Evolutionary conservation across 345 rosid species (phyloP).

Genomic region (Nephelium lappaceum): DNA sequence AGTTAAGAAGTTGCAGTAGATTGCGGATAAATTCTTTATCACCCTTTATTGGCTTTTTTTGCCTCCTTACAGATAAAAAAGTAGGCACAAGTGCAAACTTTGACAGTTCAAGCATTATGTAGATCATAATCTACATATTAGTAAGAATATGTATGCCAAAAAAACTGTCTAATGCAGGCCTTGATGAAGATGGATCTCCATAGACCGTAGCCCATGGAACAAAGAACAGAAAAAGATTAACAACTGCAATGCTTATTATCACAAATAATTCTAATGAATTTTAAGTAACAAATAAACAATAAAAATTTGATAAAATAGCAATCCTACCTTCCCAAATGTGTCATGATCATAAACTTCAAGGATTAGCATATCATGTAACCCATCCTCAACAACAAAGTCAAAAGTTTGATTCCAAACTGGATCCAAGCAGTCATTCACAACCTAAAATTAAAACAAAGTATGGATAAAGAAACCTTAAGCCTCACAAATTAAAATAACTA

Average conservation of each 20-base stretch:
- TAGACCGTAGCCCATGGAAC: not conserved
- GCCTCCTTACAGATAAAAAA: not conserved
- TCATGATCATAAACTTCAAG: conserved; percentile 95
- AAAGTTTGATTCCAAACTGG: conserved; percentile 99
- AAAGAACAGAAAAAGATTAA: not conserved
- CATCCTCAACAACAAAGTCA: conserved; percentile 97
- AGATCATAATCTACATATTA: too few relatives aligned
- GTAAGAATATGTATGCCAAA: not conserved
- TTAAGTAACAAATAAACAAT: not conserved
- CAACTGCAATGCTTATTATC: not conserved
- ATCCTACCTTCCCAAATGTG: conserved; percentile 93
- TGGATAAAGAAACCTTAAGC: conserved; percentile 6
- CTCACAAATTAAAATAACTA: not conserved
- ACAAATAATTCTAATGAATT: not conserved
- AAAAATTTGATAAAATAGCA: conserved; percentile 5
- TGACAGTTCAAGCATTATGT: too few relatives aligned
- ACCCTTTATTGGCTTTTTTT: not conserved
- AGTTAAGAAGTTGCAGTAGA: not conserved
- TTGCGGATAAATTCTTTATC: not conserved
- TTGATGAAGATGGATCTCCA: not conserved
- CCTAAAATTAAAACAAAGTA: conserved; percentile 46
- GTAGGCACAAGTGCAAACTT: not conserved
- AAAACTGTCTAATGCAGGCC: not conserved
- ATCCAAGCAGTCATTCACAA: conserved; percentile 84
- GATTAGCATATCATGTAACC: conserved; percentile 94